Conservation (phyloP, 1,284 basidiomycete genomes). For the Tilletia indica region DNA sequence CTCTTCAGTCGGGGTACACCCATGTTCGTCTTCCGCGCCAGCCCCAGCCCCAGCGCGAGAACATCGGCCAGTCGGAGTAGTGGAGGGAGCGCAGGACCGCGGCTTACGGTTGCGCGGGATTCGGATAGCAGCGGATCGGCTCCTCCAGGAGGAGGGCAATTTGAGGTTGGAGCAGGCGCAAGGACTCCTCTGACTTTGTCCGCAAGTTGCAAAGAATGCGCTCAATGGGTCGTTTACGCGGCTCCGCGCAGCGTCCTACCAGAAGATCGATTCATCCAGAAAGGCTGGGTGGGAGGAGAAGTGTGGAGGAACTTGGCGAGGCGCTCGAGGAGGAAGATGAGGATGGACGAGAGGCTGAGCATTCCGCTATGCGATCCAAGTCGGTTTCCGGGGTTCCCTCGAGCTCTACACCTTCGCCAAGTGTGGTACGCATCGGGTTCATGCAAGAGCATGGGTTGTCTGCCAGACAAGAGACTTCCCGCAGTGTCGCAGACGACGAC, state of each 20-base stretch:
- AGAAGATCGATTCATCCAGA: not conserved
- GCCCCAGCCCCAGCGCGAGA: not conserved
- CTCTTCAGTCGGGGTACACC: slow-evolving; percentile 11
- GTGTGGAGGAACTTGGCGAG: not conserved
- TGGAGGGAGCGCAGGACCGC: not conserved
- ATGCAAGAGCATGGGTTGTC: too few relatives aligned
- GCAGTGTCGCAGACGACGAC: not conserved
- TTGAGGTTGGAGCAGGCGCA: slow-evolving; percentile 13
- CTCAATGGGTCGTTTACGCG: not conserved
- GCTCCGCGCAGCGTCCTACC: not conserved
- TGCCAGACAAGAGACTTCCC: not conserved
- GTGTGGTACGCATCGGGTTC: not conserved
- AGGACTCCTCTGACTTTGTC: slow-evolving; percentile 10
- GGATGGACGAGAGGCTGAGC: not conserved
- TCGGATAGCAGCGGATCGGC: not conserved
- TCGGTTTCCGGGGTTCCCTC: not conserved
- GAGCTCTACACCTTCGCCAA: slow-evolving; percentile 2
- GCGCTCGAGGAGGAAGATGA: not conserved
- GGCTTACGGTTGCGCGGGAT: not conserved
- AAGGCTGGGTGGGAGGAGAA: not conserved
- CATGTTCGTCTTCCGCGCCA: slow-evolving; percentile 17
- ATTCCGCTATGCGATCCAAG: not conserved
- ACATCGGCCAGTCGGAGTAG: not conserved
- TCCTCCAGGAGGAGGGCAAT: not conserved
- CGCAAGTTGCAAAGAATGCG: slow-evolving; percentile 9